phyloP scores from a whole-genome alignment of 106 monocot species.

The Allium sativum region DNA sequence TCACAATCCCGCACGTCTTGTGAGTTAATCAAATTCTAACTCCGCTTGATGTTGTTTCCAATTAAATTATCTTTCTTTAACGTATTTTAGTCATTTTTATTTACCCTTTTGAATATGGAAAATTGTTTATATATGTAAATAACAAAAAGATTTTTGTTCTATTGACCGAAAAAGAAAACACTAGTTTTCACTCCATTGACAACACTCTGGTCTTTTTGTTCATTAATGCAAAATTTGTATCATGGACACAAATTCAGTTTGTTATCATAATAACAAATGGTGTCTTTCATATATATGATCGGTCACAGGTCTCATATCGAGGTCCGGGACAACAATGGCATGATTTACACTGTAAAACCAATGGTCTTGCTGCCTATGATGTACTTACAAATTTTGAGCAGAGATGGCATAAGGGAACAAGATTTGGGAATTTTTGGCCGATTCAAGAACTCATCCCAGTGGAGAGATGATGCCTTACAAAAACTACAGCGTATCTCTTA shows the following conservation, averaged over 20 bases:
- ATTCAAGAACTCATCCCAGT: constrained; percentile 25
- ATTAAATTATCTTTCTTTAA: not conserved
- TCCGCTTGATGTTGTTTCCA: too few relatives aligned
- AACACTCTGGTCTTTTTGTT: not conserved
- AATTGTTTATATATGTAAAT: too few relatives aligned
- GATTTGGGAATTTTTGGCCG: constrained; percentile 30
- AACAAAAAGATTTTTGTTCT: too few relatives aligned
- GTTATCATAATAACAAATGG: too few relatives aligned
- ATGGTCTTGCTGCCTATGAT: constrained; percentile 70
- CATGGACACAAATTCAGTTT: too few relatives aligned
- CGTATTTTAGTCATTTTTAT: not conserved
- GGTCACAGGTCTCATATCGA: constrained; percentile 24
- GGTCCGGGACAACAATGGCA: constrained; percentile 79
- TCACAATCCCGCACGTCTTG: constrained; percentile 56
- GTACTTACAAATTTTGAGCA: constrained; percentile 65
- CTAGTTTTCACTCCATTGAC: not conserved
- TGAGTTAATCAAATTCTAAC: constrained; percentile 23
- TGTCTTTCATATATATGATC: not conserved
- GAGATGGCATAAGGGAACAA: constrained; percentile 54
- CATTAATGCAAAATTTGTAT: not conserved
- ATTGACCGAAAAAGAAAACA: not conserved
- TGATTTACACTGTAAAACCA: constrained; percentile 64
- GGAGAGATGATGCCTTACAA: constrained; percentile 64
- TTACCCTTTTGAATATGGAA: too few relatives aligned
- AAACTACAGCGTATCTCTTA: constrained; percentile 66